Evolutionary conservation across 2,329 filamentous ascomycete genomes (phyloP).

Genomic region (Pleurostoma richardsiae): DNA sequence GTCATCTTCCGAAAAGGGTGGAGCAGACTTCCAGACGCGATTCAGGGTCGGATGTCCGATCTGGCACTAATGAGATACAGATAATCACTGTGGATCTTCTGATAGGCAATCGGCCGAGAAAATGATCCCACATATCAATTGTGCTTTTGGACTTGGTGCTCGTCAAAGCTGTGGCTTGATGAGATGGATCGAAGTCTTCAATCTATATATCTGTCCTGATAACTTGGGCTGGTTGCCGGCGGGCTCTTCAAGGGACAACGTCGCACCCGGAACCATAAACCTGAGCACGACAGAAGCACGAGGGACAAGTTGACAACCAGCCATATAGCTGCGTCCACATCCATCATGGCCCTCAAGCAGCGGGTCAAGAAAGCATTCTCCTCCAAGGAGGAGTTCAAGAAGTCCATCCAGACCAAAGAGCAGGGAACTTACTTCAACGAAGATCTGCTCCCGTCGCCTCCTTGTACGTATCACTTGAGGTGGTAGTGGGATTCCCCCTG

Average conservation of each 20-base stretch:
- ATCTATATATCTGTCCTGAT: too few relatives aligned
- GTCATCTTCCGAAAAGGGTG: too few relatives aligned
- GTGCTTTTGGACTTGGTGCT: too few relatives aligned
- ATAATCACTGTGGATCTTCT: not conserved
- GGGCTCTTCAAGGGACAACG: too few relatives aligned
- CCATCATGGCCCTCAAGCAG: not conserved
- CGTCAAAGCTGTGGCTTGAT: too few relatives aligned
- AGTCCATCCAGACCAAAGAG: slow-evolving; percentile 8
- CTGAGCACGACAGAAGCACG: too few relatives aligned
- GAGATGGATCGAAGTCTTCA: too few relatives aligned
- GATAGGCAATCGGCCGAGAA: not conserved
- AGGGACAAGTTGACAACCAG: too few relatives aligned
- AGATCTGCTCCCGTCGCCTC: slow-evolving; percentile 11
- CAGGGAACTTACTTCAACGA: slow-evolving; percentile 2
- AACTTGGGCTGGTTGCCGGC: too few relatives aligned
- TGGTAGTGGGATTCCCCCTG: not conserved
- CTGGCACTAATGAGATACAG: not conserved
- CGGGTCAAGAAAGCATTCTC: slow-evolving; percentile 7
- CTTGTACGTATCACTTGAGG: slow-evolving; percentile 2
- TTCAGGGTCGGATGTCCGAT: slow-evolving; percentile 3
- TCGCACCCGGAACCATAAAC: too few relatives aligned
- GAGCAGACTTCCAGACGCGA: too few relatives aligned
- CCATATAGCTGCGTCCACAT: not conserved
- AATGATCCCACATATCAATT: not conserved
- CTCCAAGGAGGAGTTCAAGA: slow-evolving; percentile 8